phyloP scores from a whole-genome alignment of 345 rosid species.

The Gossypium arboreum region DNA sequence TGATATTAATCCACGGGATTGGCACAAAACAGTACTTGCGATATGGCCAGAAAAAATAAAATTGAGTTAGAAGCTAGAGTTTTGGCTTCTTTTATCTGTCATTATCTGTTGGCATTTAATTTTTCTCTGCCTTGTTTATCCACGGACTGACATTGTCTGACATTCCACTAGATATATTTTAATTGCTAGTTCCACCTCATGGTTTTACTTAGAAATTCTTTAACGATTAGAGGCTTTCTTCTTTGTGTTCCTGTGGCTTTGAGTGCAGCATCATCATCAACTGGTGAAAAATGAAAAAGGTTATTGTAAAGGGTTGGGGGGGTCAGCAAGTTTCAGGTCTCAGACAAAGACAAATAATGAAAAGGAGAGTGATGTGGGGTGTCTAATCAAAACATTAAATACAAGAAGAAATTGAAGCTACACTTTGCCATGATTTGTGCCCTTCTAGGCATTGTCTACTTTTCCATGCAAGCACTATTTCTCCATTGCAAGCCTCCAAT shows the following conservation, averaged over 20 bases:
- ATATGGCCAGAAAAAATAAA: not conserved
- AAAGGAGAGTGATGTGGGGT: conserved; percentile 18
- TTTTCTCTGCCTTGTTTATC: conserved; percentile 23
- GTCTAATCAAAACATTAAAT: conserved; percentile 31
- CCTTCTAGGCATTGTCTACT: too few relatives aligned
- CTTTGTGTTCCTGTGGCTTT: conserved; percentile 15
- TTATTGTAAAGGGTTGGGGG: not conserved
- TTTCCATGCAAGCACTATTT: too few relatives aligned
- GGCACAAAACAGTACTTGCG: not conserved
- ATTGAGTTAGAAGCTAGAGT: conserved; percentile 7
- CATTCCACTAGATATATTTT: conserved; percentile 44
- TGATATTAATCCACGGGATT: not conserved
- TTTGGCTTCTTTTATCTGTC: conserved; percentile 27
- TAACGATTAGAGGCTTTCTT: not conserved
- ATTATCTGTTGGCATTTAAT: conserved; percentile 16
- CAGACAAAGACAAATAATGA: conserved; percentile 15
- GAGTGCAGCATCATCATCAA: too few relatives aligned
- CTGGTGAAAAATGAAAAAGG: too few relatives aligned
- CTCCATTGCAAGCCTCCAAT: too few relatives aligned
- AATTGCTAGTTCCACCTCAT: conserved; percentile 16
- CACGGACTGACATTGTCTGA: conserved; percentile 33
- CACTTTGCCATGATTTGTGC: not conserved
- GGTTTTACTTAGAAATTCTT: not conserved
- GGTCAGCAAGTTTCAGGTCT: conserved; percentile 14
- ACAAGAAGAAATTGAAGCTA: conserved; percentile 19